phyloP scores from a whole-genome alignment of 257 asterid genomes.

The Prunella vulgaris region DNA sequence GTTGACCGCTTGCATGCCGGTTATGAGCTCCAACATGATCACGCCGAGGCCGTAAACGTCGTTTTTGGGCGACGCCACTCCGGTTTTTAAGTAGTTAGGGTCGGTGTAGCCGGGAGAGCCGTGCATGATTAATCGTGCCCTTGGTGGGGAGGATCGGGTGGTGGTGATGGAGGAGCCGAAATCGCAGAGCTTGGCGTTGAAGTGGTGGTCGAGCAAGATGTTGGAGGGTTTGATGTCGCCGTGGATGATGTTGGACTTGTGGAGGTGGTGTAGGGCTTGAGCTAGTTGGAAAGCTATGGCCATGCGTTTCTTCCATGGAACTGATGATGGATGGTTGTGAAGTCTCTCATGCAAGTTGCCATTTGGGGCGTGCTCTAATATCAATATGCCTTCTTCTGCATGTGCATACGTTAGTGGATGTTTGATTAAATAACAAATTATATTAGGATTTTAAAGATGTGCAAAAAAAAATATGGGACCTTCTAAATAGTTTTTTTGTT shows the following conservation, averaged over 20 bases:
- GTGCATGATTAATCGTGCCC: slow-evolving; percentile 25
- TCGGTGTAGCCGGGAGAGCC: slow-evolving; percentile 82
- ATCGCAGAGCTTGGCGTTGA: slow-evolving; percentile 67
- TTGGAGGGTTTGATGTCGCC: slow-evolving; percentile 70
- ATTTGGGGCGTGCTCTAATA: slow-evolving; percentile 46
- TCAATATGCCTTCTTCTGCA: slow-evolving; percentile 42
- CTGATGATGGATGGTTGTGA: slow-evolving; percentile 14
- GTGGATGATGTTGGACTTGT: slow-evolving; percentile 49
- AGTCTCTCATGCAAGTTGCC: slow-evolving; percentile 66
- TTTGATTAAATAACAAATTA: no score
- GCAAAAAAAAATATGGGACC: no score
- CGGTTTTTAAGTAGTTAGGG: slow-evolving; percentile 62
- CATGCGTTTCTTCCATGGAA: slow-evolving; percentile 55
- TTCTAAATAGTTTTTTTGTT: no score
- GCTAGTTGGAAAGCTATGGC: slow-evolving; percentile 59
- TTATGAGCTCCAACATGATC: slow-evolving; percentile 51
- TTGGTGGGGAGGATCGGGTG: slow-evolving; percentile 50
- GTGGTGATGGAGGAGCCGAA: slow-evolving; percentile 65
- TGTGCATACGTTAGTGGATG: no score
- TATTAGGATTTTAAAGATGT: no score
- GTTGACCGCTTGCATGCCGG: slow-evolving; percentile 56
- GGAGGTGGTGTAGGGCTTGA: slow-evolving; percentile 55
- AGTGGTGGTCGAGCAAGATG: slow-evolving; percentile 42
- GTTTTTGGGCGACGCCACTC: slow-evolving; percentile 52
- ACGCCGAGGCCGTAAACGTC: slow-evolving; percentile 70